These are phyloP conservation scores for Isochrysis galbana DNA, from an alignment of 78 protist genomes.

Conservation along the genomic window DNA sequence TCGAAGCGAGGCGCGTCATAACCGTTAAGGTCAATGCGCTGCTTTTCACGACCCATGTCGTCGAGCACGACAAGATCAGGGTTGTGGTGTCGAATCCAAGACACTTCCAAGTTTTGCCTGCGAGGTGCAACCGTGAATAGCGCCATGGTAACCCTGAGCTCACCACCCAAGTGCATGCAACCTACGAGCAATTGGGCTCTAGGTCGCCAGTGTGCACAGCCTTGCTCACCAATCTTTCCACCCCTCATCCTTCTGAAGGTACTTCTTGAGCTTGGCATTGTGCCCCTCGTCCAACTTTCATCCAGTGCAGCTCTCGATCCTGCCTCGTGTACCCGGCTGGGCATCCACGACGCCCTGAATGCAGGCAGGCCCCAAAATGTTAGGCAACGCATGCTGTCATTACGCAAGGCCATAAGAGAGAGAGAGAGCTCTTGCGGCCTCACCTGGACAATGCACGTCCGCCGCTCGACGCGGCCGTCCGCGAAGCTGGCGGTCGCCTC, in stretches of 20 bases:
- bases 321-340: neutral
- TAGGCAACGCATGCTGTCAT: too few species aligned
- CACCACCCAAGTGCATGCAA: neutral
- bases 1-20: neutral
- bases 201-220: too few species aligned
- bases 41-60: neutral
- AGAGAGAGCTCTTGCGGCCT: neutral
- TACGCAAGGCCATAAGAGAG: too few species aligned
- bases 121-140: neutral
- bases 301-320: neutral
- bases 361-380: too few species aligned
- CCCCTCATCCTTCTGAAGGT: neutral
- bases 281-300: neutral
- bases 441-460: neutral
- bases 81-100: neutral
- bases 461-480: neutral
- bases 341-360: too few species aligned
- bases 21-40: neutral
- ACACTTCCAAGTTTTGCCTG: neutral
- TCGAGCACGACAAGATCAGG: neutral
- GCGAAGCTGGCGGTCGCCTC: neutral
- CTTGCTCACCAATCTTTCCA: neutral
- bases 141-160: neutral
- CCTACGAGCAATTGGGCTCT: too few species aligned
- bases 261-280: neutral